phyloP scores from a whole-genome alignment of 139 green algal genomes.

The Spirogloea muscicola region DNA sequence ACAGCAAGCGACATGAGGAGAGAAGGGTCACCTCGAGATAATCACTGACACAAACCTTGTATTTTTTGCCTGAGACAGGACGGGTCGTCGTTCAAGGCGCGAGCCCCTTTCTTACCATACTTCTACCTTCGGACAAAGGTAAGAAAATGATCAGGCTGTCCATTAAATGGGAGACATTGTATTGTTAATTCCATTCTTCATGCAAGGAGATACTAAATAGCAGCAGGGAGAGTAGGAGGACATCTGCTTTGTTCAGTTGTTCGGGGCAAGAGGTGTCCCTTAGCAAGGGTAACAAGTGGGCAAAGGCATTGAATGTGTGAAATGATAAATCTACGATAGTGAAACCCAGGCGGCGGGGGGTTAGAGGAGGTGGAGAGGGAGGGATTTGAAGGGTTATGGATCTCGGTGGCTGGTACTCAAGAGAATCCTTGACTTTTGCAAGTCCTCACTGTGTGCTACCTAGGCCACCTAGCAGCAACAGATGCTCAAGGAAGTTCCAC shows the following conservation, averaged over 20 bases:
- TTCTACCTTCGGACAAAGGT: conserved; percentile 81
- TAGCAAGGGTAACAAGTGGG: neutral
- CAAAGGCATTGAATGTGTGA: neutral
- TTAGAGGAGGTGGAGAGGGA: no score
- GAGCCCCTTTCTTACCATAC: conserved; percentile 80
- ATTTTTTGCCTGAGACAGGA: conserved; percentile 60
- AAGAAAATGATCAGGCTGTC: neutral
- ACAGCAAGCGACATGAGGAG: no score
- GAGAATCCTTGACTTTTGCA: neutral
- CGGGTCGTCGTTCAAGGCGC: conserved; percentile 87
- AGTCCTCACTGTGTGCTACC: neutral
- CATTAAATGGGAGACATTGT: neutral
- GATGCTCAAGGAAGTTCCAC: no score
- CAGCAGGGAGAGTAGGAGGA: neutral
- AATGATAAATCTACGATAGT: neutral
- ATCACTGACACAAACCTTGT: no score
- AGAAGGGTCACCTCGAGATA: no score
- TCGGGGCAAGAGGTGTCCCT: neutral
- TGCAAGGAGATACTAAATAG: no score
- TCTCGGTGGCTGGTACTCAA: neutral
- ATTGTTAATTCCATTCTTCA: neutral
- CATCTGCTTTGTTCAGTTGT: neutral
- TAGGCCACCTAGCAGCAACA: neutral
- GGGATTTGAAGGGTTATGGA: neutral
- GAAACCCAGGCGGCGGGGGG: no score